Conservation (phyloP, 1,284 basidiomycete genomes). For the Trichosporon sp. region DNA sequence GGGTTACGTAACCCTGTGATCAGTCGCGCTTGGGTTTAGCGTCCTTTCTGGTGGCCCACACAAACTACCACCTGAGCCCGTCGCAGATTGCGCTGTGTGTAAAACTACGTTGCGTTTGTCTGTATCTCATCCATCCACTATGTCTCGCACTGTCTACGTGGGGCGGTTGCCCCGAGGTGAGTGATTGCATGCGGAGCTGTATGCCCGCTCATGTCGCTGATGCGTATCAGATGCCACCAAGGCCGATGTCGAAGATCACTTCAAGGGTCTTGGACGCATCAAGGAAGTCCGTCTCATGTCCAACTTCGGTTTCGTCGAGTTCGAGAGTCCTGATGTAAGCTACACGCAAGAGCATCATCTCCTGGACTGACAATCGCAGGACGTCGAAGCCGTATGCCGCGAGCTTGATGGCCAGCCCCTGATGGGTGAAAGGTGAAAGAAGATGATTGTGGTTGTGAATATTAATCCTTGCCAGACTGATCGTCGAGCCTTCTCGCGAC, state of each 20-base stretch:
- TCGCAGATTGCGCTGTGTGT: background rate
- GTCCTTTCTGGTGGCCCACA: background rate
- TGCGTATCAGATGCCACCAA: conserved; percentile 23
- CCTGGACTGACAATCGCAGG: conserved; percentile 51
- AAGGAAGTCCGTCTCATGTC: conserved; percentile 91
- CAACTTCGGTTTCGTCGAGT: conserved; percentile 91
- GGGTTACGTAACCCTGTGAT: background rate
- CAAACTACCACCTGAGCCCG: background rate
- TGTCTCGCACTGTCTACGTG: conserved; percentile 32
- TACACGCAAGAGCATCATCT: background rate
- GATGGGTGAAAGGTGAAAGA: conserved; percentile 78
- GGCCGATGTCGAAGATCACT: conserved; percentile 54
- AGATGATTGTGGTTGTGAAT: conserved; percentile 27
- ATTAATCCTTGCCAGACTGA: conserved; percentile 56
- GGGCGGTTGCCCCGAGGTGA: conserved; percentile 42
- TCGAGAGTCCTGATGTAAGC: conserved; percentile 68
- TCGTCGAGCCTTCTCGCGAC: conserved; percentile 87
- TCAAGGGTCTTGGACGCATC: conserved; percentile 77
- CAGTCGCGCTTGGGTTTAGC: background rate
- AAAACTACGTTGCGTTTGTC: background rate
- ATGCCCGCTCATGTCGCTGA: background rate
- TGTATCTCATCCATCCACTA: conserved; percentile 2
- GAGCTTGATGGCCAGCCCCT: conserved; percentile 81
- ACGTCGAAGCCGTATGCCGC: conserved; percentile 83
- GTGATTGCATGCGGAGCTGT: conserved; percentile 3